These are phyloP conservation scores for Sphaerulina populicola DNA, from an alignment of 2,329 filamentous ascomycete species.

Conservation along the genomic window DNA sequence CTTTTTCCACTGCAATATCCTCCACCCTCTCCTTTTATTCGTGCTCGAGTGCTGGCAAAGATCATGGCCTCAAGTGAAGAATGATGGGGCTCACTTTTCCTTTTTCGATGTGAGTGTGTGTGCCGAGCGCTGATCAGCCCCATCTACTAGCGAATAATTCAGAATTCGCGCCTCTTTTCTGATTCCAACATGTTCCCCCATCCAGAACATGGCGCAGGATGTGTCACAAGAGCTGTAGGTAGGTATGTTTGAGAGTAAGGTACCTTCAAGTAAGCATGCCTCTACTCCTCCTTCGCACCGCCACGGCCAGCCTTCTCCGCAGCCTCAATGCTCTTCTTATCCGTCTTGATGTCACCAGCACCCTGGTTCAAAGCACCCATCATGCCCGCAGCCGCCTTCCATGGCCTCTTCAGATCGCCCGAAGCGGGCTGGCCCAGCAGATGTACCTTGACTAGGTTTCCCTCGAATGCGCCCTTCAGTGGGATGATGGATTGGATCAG, in stretches of 20 bases:
- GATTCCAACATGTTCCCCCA: not conserved
- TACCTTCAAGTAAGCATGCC: too few species aligned
- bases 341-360: conserved; percentile 69
- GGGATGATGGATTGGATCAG: conserved; percentile 98
- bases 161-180: not conserved
- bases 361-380: conserved; percentile 63
- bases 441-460: conserved; percentile 94
- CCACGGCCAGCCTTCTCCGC: conserved; percentile 45
- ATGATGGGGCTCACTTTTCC: not conserved
- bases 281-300: conserved; percentile 47
- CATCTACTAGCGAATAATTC: not conserved
- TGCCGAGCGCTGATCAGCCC: not conserved
- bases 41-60: not conserved
- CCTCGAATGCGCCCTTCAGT: conserved; percentile 88
- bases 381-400: conserved; percentile 77
- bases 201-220: not conserved
- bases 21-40: too few species aligned
- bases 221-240: not conserved
- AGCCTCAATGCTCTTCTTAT: conserved; percentile 54
- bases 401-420: conserved; percentile 89
- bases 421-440: conserved; percentile 75
- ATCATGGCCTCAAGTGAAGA: not conserved
- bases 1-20: not conserved
- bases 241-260: not conserved
- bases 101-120: too few species aligned